Base-by-base conservation (phyloP, 2,329 filamentous ascomycete species). In the Bipolaris victoriae region DNA sequence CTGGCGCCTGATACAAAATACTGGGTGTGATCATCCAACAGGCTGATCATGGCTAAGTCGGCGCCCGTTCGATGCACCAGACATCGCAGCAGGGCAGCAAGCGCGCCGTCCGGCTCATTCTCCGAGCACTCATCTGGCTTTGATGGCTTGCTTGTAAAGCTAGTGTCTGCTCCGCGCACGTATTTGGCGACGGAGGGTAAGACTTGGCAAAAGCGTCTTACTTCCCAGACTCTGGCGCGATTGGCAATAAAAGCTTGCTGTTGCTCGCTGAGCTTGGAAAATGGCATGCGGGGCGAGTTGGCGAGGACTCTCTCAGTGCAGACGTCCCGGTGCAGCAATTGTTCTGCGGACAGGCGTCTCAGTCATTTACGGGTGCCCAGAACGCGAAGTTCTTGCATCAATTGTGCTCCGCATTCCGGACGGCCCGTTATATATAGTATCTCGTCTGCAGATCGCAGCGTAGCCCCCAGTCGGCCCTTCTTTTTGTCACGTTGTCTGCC, bases 1-100 rank as follows among this genome's bases (percentile, higher is more conserved):
- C 54, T 57, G 31, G 54, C 54, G 22, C 54, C 54, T 33, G 54
- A 57, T 22, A 57, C 33, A 29, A 57, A 57, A 33, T 57, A 57
- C 45, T 57, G 54, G 3, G 54, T 57, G 39, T 57, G 43, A 31
- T 57, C 54, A 22, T 57, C 54, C 35, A 57, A 31, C 31, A 57
- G 43, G 31, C 54, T 57, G 41, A 57, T 24, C 54, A 57, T 57
- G 10, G 54, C 54, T 15, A 57, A 20, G 40, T 57, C 54, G 5
- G 49, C 49, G 22, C 44, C 49, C 31, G 49, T 53, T 24, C 46
- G 54, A 31, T 57, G 49, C 13, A 57, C 33, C n/a, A 57, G 18
- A 40, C 54, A 57, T 37, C 54, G 54, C 4, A 57, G 29, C 7
- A 57, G 43, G 33, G 54, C 54, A 44, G 54, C 49, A 22, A 57